phyloP scores from a whole-genome alignment of 2,329 filamentous ascomycete genomes.

The Xylariaceae sp. region DNA sequence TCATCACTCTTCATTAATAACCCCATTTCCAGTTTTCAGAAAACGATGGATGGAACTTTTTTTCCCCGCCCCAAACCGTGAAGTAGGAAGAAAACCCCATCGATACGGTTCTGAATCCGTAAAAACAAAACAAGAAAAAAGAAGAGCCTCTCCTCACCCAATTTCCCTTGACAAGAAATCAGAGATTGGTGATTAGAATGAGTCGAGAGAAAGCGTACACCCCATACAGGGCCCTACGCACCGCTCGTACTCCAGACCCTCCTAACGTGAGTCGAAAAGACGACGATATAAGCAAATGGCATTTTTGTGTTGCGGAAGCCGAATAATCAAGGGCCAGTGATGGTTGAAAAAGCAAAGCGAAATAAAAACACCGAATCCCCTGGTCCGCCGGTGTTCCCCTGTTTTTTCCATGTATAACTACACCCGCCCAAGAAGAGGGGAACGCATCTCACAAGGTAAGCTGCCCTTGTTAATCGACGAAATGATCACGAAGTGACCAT shows the following conservation, averaged over 20 bases:
- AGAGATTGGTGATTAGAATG: neutral
- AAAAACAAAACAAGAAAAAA: neutral
- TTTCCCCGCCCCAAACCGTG: neutral
- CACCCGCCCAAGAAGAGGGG: neutral
- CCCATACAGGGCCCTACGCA: neutral
- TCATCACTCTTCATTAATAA: slow-evolving; percentile 13
- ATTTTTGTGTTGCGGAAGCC: neutral
- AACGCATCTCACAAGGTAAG: neutral
- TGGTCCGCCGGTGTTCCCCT: neutral
- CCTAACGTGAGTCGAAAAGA: neutral
- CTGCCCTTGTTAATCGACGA: neutral
- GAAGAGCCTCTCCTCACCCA: neutral
- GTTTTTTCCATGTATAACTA: neutral
- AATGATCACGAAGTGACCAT: neutral
- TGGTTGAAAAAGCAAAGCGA: neutral
- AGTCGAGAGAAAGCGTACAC: neutral
- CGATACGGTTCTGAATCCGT: neutral
- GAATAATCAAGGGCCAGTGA: neutral
- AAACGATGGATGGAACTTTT: too few species aligned
- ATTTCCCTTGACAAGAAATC: neutral
- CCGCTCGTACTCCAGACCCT: neutral
- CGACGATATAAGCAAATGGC: neutral
- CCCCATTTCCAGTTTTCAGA: neutral
- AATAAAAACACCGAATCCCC: neutral
- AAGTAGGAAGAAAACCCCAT: neutral